Base-by-base conservation (phyloP, 2,329 filamentous ascomycete genomes). In the Cadophora luteo-olivacea region DNA sequence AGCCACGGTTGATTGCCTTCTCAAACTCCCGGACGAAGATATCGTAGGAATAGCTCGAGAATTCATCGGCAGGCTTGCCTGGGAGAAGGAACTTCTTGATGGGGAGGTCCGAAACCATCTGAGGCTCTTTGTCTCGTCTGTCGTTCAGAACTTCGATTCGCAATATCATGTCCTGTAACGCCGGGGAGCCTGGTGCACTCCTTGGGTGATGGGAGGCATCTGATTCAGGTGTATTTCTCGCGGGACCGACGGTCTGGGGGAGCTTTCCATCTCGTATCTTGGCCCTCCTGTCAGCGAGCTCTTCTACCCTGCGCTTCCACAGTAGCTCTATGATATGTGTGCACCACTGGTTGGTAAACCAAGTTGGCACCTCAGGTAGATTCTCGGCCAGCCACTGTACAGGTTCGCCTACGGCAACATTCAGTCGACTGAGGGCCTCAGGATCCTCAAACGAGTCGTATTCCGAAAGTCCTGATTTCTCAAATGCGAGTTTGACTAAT, bases 21-120 rank as follows among this genome's bases (percentile, higher is more conserved):
- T 68, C 49, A 24, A 68, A 65, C 22, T 65, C 57, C 2, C 16
- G 32, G 22, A 66, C 51, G 57, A 68, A 66, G 4, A 49, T 9
- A 6, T 22, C 8, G 11, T 58, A 38, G 3, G 36, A 55, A 25
- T 62, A 68, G n/a, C 51, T 65, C 14, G 49, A 14, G 29, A 64
- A 41, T 19, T 65, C 32, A 12, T 57, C 22, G 2, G 29, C n/a
- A 7, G 55, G 16, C 4, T 41, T 51, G 4, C 57, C 63, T 24
- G 51, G 63, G 9, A 48, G 32, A 8, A 68, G 38, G 22, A 62
- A 65, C 32, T 16, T 32, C 24, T 51, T 12, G 5, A 57, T 16
- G 19, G 57, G 45, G 2, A 66, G 11, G 16, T 49, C 57, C 4
- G n/a, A 24, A 29, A 65, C n/a, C 7, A 16, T 24, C 19, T 32